Evolutionary conservation across 2,329 filamentous ascomycete species (phyloP).

Genomic region (Hypoxylon sp.): DNA sequence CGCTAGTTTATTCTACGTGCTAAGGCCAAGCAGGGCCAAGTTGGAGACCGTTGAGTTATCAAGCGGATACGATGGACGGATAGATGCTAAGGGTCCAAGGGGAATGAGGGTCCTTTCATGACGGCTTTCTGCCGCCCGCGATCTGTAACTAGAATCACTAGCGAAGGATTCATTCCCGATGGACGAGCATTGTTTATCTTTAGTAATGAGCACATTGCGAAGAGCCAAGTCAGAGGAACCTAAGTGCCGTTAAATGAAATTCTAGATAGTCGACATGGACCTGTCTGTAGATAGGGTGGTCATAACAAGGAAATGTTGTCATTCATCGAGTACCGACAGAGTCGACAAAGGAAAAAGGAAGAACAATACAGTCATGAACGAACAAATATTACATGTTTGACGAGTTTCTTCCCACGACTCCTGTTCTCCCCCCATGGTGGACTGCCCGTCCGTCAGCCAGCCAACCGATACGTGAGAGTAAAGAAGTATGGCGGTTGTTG

Average conservation of each 20-base stretch:
- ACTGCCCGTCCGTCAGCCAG: slow-evolving; percentile 43
- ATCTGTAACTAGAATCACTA: slow-evolving; percentile 32
- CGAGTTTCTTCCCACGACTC: slow-evolving; percentile 52
- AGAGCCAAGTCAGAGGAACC: background rate
- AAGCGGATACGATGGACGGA: slow-evolving; percentile 15
- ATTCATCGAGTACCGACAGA: slow-evolving; percentile 48
- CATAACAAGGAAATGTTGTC: slow-evolving; percentile 46
- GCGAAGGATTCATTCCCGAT: slow-evolving; percentile 5
- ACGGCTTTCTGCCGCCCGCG: slow-evolving; percentile 20
- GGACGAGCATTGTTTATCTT: slow-evolving; percentile 5
- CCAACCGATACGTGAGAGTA: slow-evolving; percentile 45
- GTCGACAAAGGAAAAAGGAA: slow-evolving; percentile 51
- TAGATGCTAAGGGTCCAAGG: slow-evolving; percentile 11
- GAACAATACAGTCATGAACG: slow-evolving; percentile 56
- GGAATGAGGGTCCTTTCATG: slow-evolving; percentile 16
- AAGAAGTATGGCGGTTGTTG: slow-evolving; percentile 46
- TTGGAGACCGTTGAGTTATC: slow-evolving; percentile 33
- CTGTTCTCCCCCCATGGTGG: slow-evolving; percentile 46
- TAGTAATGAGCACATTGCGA: slow-evolving; percentile 1
- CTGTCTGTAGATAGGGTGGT: slow-evolving; percentile 29
- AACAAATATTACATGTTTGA: slow-evolving; percentile 64
- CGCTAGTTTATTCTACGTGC: slow-evolving; percentile 39
- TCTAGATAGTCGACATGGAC: slow-evolving; percentile 12
- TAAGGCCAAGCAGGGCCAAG: slow-evolving; percentile 7
- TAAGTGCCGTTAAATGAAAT: slow-evolving; percentile 13